Percentiles rank a stretch among this genome's conserved stretches.
Conservation (phyloP, 176 grass and related monocot species). For the Zea mays region Zm-B73-REFERENCE-NAM-5.0 NC_050102.1:7276501-7277000, state of each 20-base stretch:
- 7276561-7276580: background rate
- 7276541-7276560: background rate
- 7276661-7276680: background rate
- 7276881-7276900: too few relatives aligned
- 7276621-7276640: background rate
- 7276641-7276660: background rate
- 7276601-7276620: background rate
- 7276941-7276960: too few relatives aligned
- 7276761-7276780: too few relatives aligned
- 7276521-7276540: background rate
- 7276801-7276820: background rate
- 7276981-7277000: too few relatives aligned
- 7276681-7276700: background rate
- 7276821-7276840: background rate
- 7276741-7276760: too few relatives aligned
- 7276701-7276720: background rate
- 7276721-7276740: too few relatives aligned
- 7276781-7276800: background rate
- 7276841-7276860: too few relatives aligned
- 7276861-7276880: too few relatives aligned
- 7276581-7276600: conserved; percentile 13
- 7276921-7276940: too few relatives aligned
- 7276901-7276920: too few relatives aligned
- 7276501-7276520: conserved; percentile 44
- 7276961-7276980: too few relatives aligned